Evolutionary conservation across 495 filamentous ascomycete genomes (phyloP), one percentile per base, ranked within the genome.

Genomic region (Penicillium bovifimosum): DNA sequence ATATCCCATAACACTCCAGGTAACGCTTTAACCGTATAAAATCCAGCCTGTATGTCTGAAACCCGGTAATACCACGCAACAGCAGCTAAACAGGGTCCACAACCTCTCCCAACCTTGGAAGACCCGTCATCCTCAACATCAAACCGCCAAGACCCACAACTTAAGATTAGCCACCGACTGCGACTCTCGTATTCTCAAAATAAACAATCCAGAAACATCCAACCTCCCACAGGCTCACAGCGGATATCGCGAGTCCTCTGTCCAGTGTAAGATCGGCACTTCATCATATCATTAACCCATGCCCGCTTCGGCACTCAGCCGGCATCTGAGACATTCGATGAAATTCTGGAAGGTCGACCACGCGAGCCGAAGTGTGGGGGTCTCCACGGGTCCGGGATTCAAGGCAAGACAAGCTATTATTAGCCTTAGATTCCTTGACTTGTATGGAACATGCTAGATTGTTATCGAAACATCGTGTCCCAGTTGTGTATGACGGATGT

Each of bases 281-380:
- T 38, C 33, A 16, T 10, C 11, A 39, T 24, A 16, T 10, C 11
- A 39, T 24, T 32, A 11, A 34, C 17, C 13, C 31, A 26, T 29
- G 14, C 18, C 26, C 35, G 18, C 24, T 16, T 13, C 26, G 17
- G 34, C 29, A 14, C 46, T 33, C 53, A 27, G 48, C 34, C 38
- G 47, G 38, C 29, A 26, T n/a, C n/a, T n/a, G n/a, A n/a, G 28
- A 34, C 13, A 10, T 47, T 47, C 41, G 41, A 51, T 41, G 29
- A 46, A 29, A 45, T 56, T 64, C 59, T 62, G 49, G 59, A 65
- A 65, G 62, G 59, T 62, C 60, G 53, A 43, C 47, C 39, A 51
- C 44, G 8, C 24, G 39, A 20, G 35, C 41, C 20, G 32, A 18
- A 18, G 28, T 47, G 49, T 18, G 40, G 41, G 50, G 47, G 56